Percentiles rank a stretch among this genome's conserved stretches.
Conservation (phyloP, 164 flowering plant species). For the Annona squamosa region DNA sequence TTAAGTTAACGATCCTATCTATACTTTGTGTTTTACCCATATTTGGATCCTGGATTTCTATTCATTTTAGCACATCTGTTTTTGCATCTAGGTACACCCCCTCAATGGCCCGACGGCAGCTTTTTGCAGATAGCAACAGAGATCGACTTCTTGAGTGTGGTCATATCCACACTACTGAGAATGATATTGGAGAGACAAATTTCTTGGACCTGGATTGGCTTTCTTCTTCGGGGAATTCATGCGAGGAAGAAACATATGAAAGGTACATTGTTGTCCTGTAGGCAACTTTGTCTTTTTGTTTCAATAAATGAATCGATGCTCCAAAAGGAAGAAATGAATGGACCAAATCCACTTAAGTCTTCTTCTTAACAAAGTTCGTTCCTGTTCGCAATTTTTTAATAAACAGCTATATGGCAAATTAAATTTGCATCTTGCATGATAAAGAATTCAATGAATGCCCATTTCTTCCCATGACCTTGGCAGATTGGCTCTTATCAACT, state of each 20-base stretch:
- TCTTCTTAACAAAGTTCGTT: not conserved
- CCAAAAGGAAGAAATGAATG: not conserved
- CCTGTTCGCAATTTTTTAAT: not conserved
- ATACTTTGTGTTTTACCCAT: no score
- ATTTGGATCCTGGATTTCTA: no score
- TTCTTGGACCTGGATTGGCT: constrained; percentile 81
- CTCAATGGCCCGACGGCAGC: constrained; percentile 37
- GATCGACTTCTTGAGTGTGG: constrained; percentile 26
- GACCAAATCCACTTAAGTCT: not conserved
- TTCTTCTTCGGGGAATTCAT: constrained; percentile 92
- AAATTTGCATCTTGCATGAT: not conserved
- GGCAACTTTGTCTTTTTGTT: not conserved
- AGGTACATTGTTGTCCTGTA: constrained; percentile 38
- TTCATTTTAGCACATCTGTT: no score
- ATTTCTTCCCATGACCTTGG: constrained; percentile 15
- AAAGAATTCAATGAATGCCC: not conserved
- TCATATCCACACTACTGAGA: constrained; percentile 29
- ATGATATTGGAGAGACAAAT: constrained; percentile 48
- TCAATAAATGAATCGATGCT: not conserved
- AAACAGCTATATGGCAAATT: no score
- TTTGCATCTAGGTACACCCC: constrained; percentile 49
- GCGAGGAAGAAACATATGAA: constrained; percentile 72
- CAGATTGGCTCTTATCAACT: constrained; percentile 50
- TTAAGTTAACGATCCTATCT: no score
- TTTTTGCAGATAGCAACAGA: constrained; percentile 36